Evolutionary conservation across 805 yeast species (phyloP).

Genomic region (Millerozyma acaciae): DNA sequence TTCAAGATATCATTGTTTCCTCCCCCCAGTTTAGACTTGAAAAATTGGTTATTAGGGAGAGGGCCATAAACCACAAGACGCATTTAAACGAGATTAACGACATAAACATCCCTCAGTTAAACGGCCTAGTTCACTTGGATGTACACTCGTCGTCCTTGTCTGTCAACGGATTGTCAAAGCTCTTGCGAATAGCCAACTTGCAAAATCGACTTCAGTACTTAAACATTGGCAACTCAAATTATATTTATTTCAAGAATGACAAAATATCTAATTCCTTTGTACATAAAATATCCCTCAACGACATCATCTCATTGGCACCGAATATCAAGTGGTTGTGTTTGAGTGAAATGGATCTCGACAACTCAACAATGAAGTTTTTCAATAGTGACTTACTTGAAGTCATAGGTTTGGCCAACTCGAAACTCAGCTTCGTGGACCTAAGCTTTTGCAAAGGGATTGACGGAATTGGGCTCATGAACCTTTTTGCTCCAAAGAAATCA

Average conservation of each 20-base stretch:
- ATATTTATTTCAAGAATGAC: constrained; percentile 24
- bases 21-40: constrained; percentile 23
- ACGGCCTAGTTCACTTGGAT: constrained; percentile 24
- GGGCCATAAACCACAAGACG: constrained; percentile 14
- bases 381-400: constrained; percentile 19
- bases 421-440: constrained; percentile 28
- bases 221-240: constrained; percentile 33
- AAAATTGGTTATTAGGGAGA: constrained; percentile 30
- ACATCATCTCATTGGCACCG: constrained; percentile 18
- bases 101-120: constrained; percentile 21
- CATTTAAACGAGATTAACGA: constrained; percentile 24
- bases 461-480: constrained; percentile 36
- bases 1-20: constrained; percentile 26
- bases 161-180: constrained; percentile 35
- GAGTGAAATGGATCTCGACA: constrained; percentile 36
- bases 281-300: constrained; percentile 12
- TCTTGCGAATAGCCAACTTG: constrained; percentile 30
- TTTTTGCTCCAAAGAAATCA: constrained; percentile 15
- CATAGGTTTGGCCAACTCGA: constrained; percentile 11
- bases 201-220: constrained; percentile 26
- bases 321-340: constrained; percentile 20
- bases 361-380: constrained; percentile 27
- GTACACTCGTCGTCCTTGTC: constrained; percentile 41
- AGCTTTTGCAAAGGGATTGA: constrained; percentile 31
- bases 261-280: constrained; percentile 9